Percentiles rank a stretch among this genome's conserved stretches.
Conservation (phyloP, 2,329 filamentous ascomycete genomes). For the Drechslerella coelobrocha region DNA sequence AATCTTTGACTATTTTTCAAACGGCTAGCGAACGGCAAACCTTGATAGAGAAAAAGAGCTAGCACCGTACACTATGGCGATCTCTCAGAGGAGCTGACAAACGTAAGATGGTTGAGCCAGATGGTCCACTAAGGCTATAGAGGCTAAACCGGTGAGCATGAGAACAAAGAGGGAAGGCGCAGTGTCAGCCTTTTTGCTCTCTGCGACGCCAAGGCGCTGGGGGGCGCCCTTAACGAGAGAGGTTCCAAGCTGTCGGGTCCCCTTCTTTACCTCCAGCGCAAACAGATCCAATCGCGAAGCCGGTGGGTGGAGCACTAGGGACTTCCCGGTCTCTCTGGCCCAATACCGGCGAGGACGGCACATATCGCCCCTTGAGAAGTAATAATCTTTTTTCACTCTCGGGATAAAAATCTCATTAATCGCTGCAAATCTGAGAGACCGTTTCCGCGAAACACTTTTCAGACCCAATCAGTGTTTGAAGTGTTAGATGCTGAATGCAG, state of each 20-base stretch:
- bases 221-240: conserved; percentile 41
- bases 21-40: too few species aligned
- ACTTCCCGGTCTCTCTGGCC: too few species aligned
- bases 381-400: conserved; percentile 4
- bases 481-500: conserved; percentile 13
- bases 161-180: conserved; percentile 7
- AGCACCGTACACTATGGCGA: conserved; percentile 1
- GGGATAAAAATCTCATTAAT: conserved; percentile 34
- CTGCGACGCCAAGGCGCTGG: conserved; percentile 35
- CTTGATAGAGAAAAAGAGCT: too few species aligned
- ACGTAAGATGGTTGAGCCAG: neutral
- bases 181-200: conserved; percentile 12
- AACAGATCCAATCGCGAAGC: conserved; percentile 38
- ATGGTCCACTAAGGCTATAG: neutral
- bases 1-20: neutral
- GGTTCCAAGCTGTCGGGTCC: conserved; percentile 42
- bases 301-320: too few species aligned
- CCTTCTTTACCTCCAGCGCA: conserved; percentile 15
- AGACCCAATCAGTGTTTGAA: conserved; percentile 33
- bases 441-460: conserved; percentile 43
- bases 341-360: conserved; percentile 27
- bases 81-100: neutral
- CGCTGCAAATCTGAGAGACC: neutral
- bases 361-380: conserved; percentile 19
- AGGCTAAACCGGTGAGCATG: conserved; percentile 7